phyloP scores from a whole-genome alignment of 2,329 filamentous ascomycete species.

The Macrophomina phaseolina region DNA sequence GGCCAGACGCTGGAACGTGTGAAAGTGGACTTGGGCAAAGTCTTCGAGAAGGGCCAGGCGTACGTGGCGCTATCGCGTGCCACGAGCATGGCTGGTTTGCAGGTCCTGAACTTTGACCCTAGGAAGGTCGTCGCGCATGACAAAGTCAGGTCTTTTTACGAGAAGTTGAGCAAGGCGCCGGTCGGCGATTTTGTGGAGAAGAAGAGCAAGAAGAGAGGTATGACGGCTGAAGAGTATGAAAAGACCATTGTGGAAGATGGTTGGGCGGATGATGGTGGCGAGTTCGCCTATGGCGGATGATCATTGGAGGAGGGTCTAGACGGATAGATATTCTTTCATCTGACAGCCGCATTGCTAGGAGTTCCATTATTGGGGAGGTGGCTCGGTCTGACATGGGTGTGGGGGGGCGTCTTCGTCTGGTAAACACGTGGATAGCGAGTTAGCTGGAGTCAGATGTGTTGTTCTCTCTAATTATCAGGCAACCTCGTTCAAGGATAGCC shows the following conservation, averaged over 20 bases:
- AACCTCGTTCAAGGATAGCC: too few relatives aligned
- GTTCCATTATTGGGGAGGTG: too few relatives aligned
- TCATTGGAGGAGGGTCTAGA: neutral
- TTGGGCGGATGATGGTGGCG: constrained; percentile 28
- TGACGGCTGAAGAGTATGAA: constrained; percentile 40
- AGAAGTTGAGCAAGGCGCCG: constrained; percentile 77
- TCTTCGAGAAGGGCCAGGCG: constrained; percentile 97
- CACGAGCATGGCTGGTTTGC: constrained; percentile 82
- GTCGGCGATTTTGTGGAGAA: constrained; percentile 35
- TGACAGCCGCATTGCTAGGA: too few relatives aligned
- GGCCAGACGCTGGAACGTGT: constrained; percentile 93
- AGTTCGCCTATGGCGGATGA: constrained; percentile 17
- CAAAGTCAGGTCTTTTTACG: constrained; percentile 84
- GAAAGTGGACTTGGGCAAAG: constrained; percentile 87
- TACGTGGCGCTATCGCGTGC: constrained; percentile 96
- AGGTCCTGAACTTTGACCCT: constrained; percentile 87
- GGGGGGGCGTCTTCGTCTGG: too few relatives aligned
- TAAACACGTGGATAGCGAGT: too few relatives aligned
- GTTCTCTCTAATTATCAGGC: too few relatives aligned
- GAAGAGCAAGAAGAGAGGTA: constrained; percentile 18
- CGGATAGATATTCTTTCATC: too few relatives aligned
- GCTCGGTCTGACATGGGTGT: too few relatives aligned
- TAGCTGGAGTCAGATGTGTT: too few relatives aligned
- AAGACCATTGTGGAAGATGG: constrained; percentile 34
- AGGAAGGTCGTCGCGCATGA: constrained; percentile 93